These are phyloP conservation scores for Mycena haematopus DNA, from an alignment of 768 basidiomycete species.

Conservation along the genomic window DNA sequence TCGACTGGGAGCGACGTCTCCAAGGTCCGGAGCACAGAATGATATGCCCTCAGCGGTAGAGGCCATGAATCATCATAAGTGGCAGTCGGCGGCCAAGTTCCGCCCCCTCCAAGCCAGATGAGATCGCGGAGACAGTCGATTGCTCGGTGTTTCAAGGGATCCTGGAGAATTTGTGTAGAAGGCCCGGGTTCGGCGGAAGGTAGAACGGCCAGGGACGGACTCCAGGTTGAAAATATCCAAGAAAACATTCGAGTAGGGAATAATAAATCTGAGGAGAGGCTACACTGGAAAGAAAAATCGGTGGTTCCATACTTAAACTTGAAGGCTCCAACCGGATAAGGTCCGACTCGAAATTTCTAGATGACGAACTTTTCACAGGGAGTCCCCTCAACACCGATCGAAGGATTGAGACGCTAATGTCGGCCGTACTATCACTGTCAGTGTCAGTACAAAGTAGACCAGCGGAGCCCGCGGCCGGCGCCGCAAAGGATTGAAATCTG, in stretches of 20 bases:
- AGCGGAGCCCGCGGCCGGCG: no score
- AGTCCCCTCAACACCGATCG: no score
- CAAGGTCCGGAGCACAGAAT: slow-evolving; percentile 25
- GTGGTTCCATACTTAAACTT: background rate
- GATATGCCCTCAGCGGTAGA: slow-evolving; percentile 20
- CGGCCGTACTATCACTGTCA: no score
- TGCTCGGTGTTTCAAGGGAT: slow-evolving; percentile 20
- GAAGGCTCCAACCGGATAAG: background rate
- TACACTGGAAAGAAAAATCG: background rate
- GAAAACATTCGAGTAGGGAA: slow-evolving; percentile 18
- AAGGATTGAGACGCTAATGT: no score
- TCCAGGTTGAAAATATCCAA: slow-evolving; percentile 27
- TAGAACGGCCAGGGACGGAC: background rate
- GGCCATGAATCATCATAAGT: slow-evolving; percentile 32
- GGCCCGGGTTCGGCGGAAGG: slow-evolving; percentile 4
- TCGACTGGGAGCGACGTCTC: slow-evolving; percentile 28
- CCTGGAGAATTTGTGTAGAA: slow-evolving; percentile 24
- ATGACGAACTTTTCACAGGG: no score
- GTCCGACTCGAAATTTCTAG: background rate
- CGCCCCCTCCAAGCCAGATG: slow-evolving; percentile 26
- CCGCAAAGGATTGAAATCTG: no score
- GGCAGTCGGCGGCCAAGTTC: slow-evolving; percentile 32
- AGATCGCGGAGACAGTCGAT: slow-evolving; percentile 23
- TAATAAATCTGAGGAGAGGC: background rate
- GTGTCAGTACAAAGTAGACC: no score